phyloP scores from a whole-genome alignment of 2,329 filamentous ascomycete species.

The Fusarium xyrophilum region DNA sequence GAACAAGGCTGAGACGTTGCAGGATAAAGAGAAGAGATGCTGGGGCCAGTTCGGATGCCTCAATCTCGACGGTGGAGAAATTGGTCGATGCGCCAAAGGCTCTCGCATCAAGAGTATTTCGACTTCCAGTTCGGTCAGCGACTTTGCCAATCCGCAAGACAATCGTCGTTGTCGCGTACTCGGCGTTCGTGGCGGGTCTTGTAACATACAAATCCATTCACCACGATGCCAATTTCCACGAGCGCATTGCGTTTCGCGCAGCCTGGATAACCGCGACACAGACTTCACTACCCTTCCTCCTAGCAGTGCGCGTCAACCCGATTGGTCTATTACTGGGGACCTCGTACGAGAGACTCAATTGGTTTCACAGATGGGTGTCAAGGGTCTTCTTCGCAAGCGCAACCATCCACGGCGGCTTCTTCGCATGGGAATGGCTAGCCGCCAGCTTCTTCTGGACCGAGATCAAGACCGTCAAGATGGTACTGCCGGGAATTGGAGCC shows the following conservation, averaged over 20 bases:
- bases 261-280: conserved; percentile 39
- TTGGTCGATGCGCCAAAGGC: conserved; percentile 24
- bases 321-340: conserved; percentile 35
- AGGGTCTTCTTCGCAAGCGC: conserved; percentile 37
- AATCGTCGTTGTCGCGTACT: conserved; percentile 21
- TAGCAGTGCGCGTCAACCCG: conserved; percentile 36
- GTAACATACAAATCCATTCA: conserved; percentile 39
- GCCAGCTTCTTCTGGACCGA: conserved; percentile 40
- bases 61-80: conserved; percentile 26
- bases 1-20: not conserved
- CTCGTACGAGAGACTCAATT: conserved; percentile 41
- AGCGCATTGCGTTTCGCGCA: conserved; percentile 40
- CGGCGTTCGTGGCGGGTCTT: conserved; percentile 33
- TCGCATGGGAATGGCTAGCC: conserved; percentile 34
- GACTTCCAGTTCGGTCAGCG: conserved; percentile 19
- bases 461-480: conserved; percentile 38
- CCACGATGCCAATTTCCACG: conserved; percentile 38
- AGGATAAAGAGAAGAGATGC: conserved; percentile 31
- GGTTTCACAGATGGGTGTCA: conserved; percentile 39
- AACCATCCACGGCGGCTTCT: conserved; percentile 39
- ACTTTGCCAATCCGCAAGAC: conserved; percentile 31
- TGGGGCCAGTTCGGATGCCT: conserved; percentile 16
- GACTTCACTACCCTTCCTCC: conserved; percentile 35
- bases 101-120: not conserved
- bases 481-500: conserved; percentile 38